Evolutionary conservation across 257 asterid genomes (phyloP), one percentile per base, ranked within the genome.

Genomic region (Capsicum pubescens): DNA sequence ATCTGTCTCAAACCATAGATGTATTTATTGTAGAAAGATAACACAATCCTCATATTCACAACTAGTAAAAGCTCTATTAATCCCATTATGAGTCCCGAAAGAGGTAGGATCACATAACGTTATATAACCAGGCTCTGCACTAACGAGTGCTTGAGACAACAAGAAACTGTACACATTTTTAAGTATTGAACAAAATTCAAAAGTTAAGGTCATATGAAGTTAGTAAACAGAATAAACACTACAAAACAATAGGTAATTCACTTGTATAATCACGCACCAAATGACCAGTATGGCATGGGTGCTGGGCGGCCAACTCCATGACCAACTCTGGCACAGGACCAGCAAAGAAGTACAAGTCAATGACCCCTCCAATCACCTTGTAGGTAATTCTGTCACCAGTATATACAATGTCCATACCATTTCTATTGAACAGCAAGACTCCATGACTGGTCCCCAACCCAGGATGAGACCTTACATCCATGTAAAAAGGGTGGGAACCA

Each of bases 401-500:
- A 13, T 87, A 87, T 19, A 87, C 85, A 11, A 87, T 68, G 35
- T 87, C 89, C 89, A 87, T 84, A 9, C 87, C 89, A 35, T 87
- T 87, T 70, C 89, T 87, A 44, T 84, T 87, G 64, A 87, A 85
- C 39, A 87, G 32, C 84, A 87, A 81, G 35, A 84, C 89, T 35
- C 89, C 89, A 15, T 81, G 89, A 46, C 82, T 32, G 52, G 57
- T 76, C 19, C 89, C 87, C 3, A 4, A 5, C 6, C 56, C 59
- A 80, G 74, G 74, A 50, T 39, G 84, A 54, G 82, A 54, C 35
- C 89, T 21, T 14, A 87, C 52, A 50, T 87, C 89, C 83, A 84
- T 86, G 84, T 96, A 92, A 81, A 96, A 96, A 3, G 99, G 99
- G 84, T 94, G 99, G 3, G 97, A 91, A 0, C 99, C 99, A 57